Evolutionary conservation across 176 grass and related monocot species (phyloP).

Genomic region (Aegilops tauschii): DNA sequence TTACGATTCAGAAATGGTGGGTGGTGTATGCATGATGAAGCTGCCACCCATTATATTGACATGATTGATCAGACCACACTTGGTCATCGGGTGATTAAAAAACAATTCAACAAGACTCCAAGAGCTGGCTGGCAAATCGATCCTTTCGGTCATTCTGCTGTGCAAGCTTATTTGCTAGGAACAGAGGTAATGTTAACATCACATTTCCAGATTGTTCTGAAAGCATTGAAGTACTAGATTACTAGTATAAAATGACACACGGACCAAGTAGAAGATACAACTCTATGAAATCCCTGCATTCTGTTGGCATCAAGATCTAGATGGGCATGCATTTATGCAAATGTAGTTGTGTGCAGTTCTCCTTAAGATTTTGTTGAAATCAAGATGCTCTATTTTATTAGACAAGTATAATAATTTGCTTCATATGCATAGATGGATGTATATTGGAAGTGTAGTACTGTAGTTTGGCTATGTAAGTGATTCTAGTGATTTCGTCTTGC

Average conservation of each 20-base stretch:
- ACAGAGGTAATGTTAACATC: slow-evolving; percentile 55
- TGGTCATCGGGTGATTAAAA: slow-evolving; percentile 77
- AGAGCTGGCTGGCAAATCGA: slow-evolving; percentile 95
- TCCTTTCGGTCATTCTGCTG: slow-evolving; percentile 90
- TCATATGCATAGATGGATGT: neutral
- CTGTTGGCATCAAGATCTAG: neutral
- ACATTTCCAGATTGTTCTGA: slow-evolving; percentile 16
- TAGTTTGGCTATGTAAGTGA: neutral
- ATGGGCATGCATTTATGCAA: too few relatives aligned
- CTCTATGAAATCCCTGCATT: neutral
- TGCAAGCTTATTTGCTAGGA: slow-evolving; percentile 89
- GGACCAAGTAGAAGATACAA: slow-evolving; percentile 1
- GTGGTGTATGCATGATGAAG: slow-evolving; percentile 99
- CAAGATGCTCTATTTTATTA: neutral
- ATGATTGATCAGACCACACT: slow-evolving; percentile 99
- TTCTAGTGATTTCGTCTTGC: neutral
- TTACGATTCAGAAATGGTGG: slow-evolving; percentile 80
- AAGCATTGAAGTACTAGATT: neutral
- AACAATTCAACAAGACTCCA: slow-evolving; percentile 78
- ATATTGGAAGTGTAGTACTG: neutral
- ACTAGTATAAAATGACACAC: neutral
- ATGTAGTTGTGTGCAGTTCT: too few relatives aligned
- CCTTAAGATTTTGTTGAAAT: neutral
- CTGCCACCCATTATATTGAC: slow-evolving; percentile 85
- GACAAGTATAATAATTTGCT: neutral